These are phyloP conservation scores for Byssothecium circinans DNA, from an alignment of 2,329 filamentous ascomycete species.

Conservation along the genomic window DNA sequence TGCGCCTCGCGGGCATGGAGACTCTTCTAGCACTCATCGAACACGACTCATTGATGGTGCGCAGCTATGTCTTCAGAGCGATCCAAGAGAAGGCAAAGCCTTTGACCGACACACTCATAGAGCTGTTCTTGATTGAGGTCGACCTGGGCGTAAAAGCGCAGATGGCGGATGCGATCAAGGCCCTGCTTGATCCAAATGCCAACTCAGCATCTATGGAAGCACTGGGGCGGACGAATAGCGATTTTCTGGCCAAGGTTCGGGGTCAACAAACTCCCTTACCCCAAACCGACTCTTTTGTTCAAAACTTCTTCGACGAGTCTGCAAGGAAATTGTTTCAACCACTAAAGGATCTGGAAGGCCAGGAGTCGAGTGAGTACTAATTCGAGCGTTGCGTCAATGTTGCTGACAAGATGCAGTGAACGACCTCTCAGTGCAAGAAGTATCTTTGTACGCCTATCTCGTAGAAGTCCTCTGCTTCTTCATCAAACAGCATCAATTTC, in stretches of 20 bases:
- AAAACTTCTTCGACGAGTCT: slow-evolving; percentile 86
- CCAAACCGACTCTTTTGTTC: slow-evolving; percentile 82
- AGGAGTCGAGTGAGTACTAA: slow-evolving; percentile 53
- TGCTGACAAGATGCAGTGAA: slow-evolving; percentile 57
- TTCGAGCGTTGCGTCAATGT: no score
- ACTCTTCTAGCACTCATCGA: slow-evolving; percentile 93
- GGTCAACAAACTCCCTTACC: slow-evolving; percentile 55
- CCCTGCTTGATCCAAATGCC: slow-evolving; percentile 76
- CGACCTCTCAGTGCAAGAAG: slow-evolving; percentile 77
- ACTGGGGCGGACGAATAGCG: slow-evolving; percentile 63
- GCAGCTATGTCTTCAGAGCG: slow-evolving; percentile 88
- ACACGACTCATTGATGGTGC: slow-evolving; percentile 92
- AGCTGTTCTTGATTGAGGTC: slow-evolving; percentile 84
- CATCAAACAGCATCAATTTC: slow-evolving; percentile 81
- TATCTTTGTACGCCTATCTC: slow-evolving; percentile 86
- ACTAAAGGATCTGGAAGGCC: slow-evolving; percentile 74
- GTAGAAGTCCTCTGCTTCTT: slow-evolving; percentile 95
- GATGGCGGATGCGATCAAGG: slow-evolving; percentile 91
- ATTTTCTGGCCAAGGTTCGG: slow-evolving; percentile 67
- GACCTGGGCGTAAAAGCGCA: slow-evolving; percentile 95
- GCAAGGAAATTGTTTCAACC: slow-evolving; percentile 85
- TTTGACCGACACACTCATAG: slow-evolving; percentile 88
- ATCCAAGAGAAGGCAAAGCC: slow-evolving; percentile 83
- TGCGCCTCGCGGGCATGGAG: slow-evolving; percentile 90
- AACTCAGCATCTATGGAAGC: slow-evolving; percentile 62